Evolutionary conservation across 371 early-diverging fungal genomes (phyloP).

Genomic region (Funneliformis caledonium): DNA sequence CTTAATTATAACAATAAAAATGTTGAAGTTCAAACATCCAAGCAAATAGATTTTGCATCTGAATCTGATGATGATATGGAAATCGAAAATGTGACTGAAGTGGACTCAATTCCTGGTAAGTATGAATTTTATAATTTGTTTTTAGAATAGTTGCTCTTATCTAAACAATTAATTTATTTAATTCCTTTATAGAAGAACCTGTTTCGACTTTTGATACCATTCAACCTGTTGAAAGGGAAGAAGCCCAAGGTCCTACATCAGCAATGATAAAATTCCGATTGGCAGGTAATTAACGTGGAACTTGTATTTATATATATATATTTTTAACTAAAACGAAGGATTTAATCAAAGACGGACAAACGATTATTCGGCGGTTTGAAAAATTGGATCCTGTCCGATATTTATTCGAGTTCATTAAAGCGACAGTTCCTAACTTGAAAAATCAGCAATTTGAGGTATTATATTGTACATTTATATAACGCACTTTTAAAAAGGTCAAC

Average conservation of each 20-base stretch:
- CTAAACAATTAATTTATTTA: neutral
- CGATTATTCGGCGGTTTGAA: constrained; percentile 49
- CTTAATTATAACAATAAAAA: constrained; percentile 40
- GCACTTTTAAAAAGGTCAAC: neutral
- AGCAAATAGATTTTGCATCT: constrained; percentile 14
- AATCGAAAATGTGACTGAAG: neutral
- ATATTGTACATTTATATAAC: neutral
- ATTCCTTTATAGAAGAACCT: neutral
- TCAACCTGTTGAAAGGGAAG: constrained; percentile 41
- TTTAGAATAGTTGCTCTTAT: neutral
- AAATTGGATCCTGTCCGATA: constrained; percentile 48
- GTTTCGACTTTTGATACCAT: constrained; percentile 34
- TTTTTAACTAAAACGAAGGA: neutral
- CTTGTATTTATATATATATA: neutral
- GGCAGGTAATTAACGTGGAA: constrained; percentile 17
- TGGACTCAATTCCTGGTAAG: neutral
- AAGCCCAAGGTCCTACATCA: constrained; percentile 42
- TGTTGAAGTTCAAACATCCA: neutral
- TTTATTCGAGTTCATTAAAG: constrained; percentile 53
- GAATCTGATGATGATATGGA: neutral
- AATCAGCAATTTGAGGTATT: constrained; percentile 58
- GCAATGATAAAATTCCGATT: constrained; percentile 57
- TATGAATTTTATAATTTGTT: neutral
- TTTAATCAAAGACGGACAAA: constrained; percentile 47
- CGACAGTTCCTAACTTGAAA: constrained; percentile 48